Evolutionary conservation across 164 flowering plant genomes (phyloP).

Genomic region (Berberis thunbergii): DNA sequence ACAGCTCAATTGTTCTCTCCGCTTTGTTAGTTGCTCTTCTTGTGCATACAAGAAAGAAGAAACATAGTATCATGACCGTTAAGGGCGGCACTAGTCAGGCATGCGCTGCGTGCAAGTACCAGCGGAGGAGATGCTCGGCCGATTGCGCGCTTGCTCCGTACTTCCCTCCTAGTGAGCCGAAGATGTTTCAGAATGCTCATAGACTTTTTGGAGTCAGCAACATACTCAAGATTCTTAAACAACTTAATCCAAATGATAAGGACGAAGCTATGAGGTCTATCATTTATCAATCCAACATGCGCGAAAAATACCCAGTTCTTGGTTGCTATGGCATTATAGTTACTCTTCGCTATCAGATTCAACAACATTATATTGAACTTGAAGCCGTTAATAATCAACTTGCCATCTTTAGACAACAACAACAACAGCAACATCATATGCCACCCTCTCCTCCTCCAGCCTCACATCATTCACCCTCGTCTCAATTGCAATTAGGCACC

Average conservation of each 20-base stretch:
- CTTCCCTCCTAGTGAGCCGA: constrained; percentile 41
- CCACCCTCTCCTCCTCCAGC: background rate
- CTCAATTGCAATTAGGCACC: constrained; percentile 17
- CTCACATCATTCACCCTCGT: constrained; percentile 9
- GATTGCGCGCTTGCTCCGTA: constrained; percentile 56
- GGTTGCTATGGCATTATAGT: constrained; percentile 26
- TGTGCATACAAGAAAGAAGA: background rate
- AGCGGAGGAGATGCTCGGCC: constrained; percentile 39
- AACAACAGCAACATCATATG: constrained; percentile 15
- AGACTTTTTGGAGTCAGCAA: constrained; percentile 50
- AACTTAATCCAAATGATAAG: constrained; percentile 11
- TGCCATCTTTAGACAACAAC: constrained; percentile 32
- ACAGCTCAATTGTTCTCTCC: constrained; percentile 8
- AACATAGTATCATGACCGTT: constrained; percentile 16
- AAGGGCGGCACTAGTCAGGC: constrained; percentile 40
- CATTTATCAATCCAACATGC: constrained; percentile 27
- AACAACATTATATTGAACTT: constrained; percentile 36
- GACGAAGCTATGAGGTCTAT: constrained; percentile 34
- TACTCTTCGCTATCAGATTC: constrained; percentile 11
- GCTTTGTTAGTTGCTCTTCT: background rate
- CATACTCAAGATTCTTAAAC: constrained; percentile 29
- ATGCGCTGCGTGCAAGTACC: constrained; percentile 70
- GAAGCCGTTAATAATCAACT: constrained; percentile 40
- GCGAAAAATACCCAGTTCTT: constrained; percentile 35
- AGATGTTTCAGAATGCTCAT: constrained; percentile 45